Percentiles rank a stretch among this genome's conserved stretches.
Evolutionary conservation across 345 rosid species (phyloP).

Genomic region (Linum trigynum): DNA sequence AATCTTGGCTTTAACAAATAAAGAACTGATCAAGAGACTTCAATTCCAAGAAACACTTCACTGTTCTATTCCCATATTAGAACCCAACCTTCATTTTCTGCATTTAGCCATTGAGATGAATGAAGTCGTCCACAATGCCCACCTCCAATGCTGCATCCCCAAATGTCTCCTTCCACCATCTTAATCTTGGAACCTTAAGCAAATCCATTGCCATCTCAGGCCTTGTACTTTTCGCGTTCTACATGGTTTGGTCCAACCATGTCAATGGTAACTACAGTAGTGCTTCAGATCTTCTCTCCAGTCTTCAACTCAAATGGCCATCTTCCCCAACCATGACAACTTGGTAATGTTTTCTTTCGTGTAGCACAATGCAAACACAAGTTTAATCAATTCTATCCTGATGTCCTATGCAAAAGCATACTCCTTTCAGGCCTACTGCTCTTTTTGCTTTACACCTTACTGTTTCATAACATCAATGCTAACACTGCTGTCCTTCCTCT

Average conservation of each 20-base stretch:
- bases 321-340: too few relatives aligned
- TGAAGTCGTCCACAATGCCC: background rate
- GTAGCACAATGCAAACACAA: slow-evolving; percentile 2
- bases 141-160: background rate
- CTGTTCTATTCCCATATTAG: too few relatives aligned
- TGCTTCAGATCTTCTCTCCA: too few relatives aligned
- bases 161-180: background rate
- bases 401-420: slow-evolving; percentile 13
- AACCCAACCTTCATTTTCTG: background rate
- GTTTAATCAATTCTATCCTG: slow-evolving; percentile 2
- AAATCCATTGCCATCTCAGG: background rate
- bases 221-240: slow-evolving; percentile 2
- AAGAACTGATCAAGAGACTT: too few relatives aligned
- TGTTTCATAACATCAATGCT: background rate
- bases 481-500: background rate
- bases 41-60: too few relatives aligned
- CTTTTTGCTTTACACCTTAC: slow-evolving; percentile 9
- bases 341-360: too few relatives aligned
- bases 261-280: too few relatives aligned
- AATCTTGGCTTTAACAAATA: too few relatives aligned
- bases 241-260: background rate
- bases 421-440: slow-evolving; percentile 1
- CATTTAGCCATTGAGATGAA: too few relatives aligned
- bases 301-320: too few relatives aligned
- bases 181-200: background rate